Percentiles rank a stretch among this genome's conserved stretches.
Conservation (phyloP, 1,284 basidiomycete genomes). For the Pseudozyma sp. region DNA sequence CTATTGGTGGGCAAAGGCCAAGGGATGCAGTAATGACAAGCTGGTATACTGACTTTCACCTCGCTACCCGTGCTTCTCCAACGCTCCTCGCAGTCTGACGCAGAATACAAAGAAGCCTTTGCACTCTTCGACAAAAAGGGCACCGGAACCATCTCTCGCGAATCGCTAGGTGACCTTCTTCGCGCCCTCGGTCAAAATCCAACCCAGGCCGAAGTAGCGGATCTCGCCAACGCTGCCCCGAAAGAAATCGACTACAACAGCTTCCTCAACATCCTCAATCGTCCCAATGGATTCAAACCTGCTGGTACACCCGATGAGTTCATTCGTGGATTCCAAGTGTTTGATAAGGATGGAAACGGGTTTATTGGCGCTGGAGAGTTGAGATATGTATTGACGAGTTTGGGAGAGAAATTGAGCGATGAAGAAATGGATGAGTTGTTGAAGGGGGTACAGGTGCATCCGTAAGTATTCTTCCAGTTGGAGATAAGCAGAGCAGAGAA, state of each 20-base stretch:
- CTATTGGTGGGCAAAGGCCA: neutral
- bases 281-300: conserved; percentile 95
- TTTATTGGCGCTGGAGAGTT: conserved; percentile 92
- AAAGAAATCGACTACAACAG: conserved; percentile 76
- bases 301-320: conserved; percentile 82
- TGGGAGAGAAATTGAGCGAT: conserved; percentile 97
- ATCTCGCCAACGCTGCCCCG: conserved; percentile 80
- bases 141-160: conserved; percentile 85
- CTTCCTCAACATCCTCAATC: conserved; percentile 89
- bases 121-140: conserved; percentile 98
- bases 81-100: conserved; percentile 49
- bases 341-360: conserved; percentile 97
- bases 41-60: neutral
- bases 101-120: conserved; percentile 84
- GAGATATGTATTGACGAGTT: conserved; percentile 92
- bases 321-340: conserved; percentile 98
- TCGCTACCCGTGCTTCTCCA: neutral
- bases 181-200: conserved; percentile 97
- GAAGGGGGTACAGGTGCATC: conserved; percentile 89
- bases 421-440: conserved; percentile 98
- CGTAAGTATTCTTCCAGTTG: conserved; percentile 73
- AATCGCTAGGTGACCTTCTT: conserved; percentile 92
- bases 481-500: neutral
- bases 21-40: no score
- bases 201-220: conserved; percentile 92